These are phyloP conservation scores for Blumeria graminis DNA, from an alignment of 2,329 filamentous ascomycete species.

Conservation along the genomic window DNA sequence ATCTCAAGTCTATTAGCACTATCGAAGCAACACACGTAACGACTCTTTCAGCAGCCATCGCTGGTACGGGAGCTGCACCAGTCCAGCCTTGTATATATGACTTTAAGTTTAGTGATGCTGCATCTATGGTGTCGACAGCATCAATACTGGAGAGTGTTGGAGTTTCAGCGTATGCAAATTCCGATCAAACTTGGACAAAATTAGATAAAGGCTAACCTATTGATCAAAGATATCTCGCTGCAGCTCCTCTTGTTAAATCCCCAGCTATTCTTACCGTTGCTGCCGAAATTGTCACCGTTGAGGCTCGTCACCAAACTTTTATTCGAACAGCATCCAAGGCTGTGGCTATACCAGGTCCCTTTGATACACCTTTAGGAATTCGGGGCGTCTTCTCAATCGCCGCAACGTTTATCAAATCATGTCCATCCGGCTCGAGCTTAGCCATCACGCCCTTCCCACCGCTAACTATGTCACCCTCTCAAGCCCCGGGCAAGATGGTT, in stretches of 20 bases:
- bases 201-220: not conserved
- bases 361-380: conserved; percentile 44
- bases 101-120: conserved; percentile 42
- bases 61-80: conserved; percentile 35
- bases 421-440: conserved; percentile 40
- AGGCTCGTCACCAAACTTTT: conserved; percentile 50
- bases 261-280: conserved; percentile 38
- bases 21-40: conserved; percentile 40
- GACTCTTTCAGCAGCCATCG: conserved; percentile 33
- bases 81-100: conserved; percentile 48
- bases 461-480: conserved; percentile 24
- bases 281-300: conserved; percentile 46
- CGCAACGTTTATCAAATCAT: conserved; percentile 45
- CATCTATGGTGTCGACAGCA: conserved; percentile 43
- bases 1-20: conserved; percentile 34
- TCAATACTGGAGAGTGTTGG: conserved; percentile 48
- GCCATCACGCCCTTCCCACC: conserved; percentile 38
- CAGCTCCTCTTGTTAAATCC: conserved; percentile 37
- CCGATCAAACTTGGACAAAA: not conserved
- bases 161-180: conserved; percentile 34
- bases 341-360: conserved; percentile 39
- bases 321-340: conserved; percentile 35
- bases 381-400: conserved; percentile 50
- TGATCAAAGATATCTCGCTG: conserved; percentile 30
- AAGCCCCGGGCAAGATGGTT: conserved; percentile 16